These are phyloP conservation scores for Coniochaeta hoffmannii DNA, from an alignment of 2,329 filamentous ascomycete species.

Conservation along the genomic window DNA sequence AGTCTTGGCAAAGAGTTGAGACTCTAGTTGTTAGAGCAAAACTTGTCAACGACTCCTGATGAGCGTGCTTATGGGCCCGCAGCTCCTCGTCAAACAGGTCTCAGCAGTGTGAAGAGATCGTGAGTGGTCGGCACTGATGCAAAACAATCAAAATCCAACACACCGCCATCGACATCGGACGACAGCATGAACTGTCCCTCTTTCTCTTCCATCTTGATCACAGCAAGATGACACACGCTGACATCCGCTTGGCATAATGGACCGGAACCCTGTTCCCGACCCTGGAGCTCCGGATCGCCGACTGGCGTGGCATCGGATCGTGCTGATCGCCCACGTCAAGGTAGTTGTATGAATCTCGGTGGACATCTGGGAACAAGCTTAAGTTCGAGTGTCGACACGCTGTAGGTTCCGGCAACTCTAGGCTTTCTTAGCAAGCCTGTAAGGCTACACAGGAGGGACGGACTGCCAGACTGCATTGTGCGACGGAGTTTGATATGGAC, in stretches of 20 bases:
- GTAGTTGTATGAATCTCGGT: too few species aligned
- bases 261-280: not conserved
- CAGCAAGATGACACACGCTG: conserved; percentile 1
- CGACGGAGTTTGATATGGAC: not conserved
- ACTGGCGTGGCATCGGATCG: not conserved
- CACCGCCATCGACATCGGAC: not conserved
- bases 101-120: not conserved
- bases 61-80: not conserved
- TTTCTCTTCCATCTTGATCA: not conserved
- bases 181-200: not conserved
- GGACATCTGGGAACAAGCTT: not conserved
- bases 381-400: not conserved
- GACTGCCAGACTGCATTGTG: not conserved
- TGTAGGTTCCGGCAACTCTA: not conserved
- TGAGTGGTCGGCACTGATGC: not conserved
- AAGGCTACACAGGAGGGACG: not conserved
- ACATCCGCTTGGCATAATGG: not conserved
- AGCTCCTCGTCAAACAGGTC: not conserved
- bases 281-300: not conserved
- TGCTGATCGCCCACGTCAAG: too few species aligned
- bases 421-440: not conserved
- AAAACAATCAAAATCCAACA: not conserved
- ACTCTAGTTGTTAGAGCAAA: conserved; percentile 3
- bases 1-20: conserved; percentile 5
- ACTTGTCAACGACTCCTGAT: not conserved